These are phyloP conservation scores for Eimeria nieschulzi DNA, from an alignment of 169 alveolate species.

Conservation along the genomic window DNA sequence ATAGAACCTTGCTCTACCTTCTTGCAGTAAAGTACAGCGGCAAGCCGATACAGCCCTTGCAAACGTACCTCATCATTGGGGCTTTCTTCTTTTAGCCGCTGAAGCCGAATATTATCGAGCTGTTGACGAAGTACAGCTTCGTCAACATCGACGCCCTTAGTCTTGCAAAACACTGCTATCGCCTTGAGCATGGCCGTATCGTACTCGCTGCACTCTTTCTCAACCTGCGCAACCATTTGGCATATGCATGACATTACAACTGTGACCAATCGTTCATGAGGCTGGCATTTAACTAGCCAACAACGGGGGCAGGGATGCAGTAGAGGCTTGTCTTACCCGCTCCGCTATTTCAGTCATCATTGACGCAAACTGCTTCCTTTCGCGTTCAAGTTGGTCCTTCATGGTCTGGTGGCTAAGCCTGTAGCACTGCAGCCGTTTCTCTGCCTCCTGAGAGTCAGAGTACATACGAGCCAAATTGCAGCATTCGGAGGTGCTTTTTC, in stretches of 20 bases:
- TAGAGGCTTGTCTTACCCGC: constrained; percentile 6
- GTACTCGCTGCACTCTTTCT: constrained; percentile 63
- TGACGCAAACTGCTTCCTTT: constrained; percentile 25
- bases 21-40: not conserved
- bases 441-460: constrained; percentile 43
- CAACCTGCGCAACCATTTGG: constrained; percentile 10
- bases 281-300: no score
- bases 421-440: constrained; percentile 55
- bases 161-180: constrained; percentile 45
- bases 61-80: not conserved
- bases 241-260: no score
- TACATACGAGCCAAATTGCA: no score
- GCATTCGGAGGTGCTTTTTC: no score
- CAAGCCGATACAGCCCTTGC: not conserved
- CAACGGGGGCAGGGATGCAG: no score
- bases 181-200: constrained; percentile 59
- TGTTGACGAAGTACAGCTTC: constrained; percentile 45
- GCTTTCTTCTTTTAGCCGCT: constrained; percentile 33
- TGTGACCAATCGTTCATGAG: no score
- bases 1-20: not conserved
- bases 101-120: constrained; percentile 54
- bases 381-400: constrained; percentile 54
- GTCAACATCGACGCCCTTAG: constrained; percentile 52
- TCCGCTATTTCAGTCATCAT: constrained; percentile 53
- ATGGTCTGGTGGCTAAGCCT: constrained; percentile 55